These are phyloP conservation scores for Fomitopsis schrenkii DNA, from an alignment of 1,284 basidiomycete species.

Conservation along the genomic window DNA sequence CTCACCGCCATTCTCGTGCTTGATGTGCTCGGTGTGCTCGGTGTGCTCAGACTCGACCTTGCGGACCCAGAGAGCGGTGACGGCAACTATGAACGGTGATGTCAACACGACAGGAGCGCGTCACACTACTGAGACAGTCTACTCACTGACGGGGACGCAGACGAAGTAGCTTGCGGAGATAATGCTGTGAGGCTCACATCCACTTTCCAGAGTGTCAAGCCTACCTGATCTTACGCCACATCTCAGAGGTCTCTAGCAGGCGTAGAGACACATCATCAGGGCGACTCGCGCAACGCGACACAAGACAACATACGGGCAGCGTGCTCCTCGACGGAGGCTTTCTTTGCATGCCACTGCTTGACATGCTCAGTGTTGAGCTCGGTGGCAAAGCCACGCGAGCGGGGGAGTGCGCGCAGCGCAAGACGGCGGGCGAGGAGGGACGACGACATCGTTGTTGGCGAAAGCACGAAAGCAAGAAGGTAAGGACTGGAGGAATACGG, in stretches of 20 bases:
- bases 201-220: slow-evolving; percentile 12
- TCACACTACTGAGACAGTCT: background rate
- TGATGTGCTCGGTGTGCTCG: slow-evolving; percentile 68
- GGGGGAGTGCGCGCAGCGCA: slow-evolving; percentile 38
- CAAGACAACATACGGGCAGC: slow-evolving; percentile 48
- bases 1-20: slow-evolving; percentile 70
- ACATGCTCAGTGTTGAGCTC: slow-evolving; percentile 31
- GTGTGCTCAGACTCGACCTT: slow-evolving; percentile 74
- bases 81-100: slow-evolving; percentile 43
- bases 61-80: slow-evolving; percentile 67
- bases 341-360: slow-evolving; percentile 46
- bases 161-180: slow-evolving; percentile 57
- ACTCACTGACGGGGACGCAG: slow-evolving; percentile 69
- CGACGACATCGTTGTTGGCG: slow-evolving; percentile 45
- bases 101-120: background rate
- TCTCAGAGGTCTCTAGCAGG: slow-evolving; percentile 60
- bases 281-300: slow-evolving; percentile 6
- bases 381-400: slow-evolving; percentile 36
- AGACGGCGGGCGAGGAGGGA: slow-evolving; percentile 42
- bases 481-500: slow-evolving; percentile 17
- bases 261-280: background rate
- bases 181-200: background rate
- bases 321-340: slow-evolving; percentile 60
- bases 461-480: slow-evolving; percentile 5
- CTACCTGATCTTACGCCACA: slow-evolving; percentile 86